phyloP scores from a whole-genome alignment of 306 rosid species.

The Dalbergia cochinchinensis region DNA sequence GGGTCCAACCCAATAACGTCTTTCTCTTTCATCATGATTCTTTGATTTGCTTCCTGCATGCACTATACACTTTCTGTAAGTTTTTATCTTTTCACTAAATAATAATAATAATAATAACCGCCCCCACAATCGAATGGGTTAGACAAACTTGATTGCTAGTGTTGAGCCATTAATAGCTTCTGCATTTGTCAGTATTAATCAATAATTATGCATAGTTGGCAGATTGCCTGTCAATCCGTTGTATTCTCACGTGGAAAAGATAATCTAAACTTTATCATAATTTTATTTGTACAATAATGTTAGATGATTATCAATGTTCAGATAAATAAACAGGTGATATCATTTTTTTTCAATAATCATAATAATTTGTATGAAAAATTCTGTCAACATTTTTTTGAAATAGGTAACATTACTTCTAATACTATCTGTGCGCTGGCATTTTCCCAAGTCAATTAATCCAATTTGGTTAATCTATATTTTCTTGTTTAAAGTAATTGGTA shows the following conservation, averaged over 20 bases:
- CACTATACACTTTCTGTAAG: neutral
- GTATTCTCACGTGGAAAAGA: neutral
- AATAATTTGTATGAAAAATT: no score
- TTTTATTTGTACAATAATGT: no score
- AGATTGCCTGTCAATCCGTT: neutral
- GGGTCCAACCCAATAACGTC: no score
- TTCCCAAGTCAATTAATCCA: neutral
- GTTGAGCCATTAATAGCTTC: constrained; percentile 6
- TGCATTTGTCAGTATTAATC: neutral
- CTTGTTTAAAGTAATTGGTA: neutral
- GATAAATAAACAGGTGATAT: no score
- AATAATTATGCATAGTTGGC: neutral
- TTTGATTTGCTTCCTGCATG: no score
- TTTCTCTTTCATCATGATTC: no score
- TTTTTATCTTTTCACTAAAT: neutral
- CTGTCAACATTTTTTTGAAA: no score
- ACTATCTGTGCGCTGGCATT: constrained; percentile 11
- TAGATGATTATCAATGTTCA: no score
- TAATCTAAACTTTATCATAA: no score
- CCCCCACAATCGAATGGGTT: neutral
- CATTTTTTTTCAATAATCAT: no score
- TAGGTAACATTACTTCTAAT: neutral
- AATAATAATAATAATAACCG: neutral
- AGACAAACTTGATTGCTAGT: neutral
- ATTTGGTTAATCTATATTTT: constrained; percentile 4